phyloP scores from a whole-genome alignment of 257 asterid genomes.

The Echites panduratus region DNA sequence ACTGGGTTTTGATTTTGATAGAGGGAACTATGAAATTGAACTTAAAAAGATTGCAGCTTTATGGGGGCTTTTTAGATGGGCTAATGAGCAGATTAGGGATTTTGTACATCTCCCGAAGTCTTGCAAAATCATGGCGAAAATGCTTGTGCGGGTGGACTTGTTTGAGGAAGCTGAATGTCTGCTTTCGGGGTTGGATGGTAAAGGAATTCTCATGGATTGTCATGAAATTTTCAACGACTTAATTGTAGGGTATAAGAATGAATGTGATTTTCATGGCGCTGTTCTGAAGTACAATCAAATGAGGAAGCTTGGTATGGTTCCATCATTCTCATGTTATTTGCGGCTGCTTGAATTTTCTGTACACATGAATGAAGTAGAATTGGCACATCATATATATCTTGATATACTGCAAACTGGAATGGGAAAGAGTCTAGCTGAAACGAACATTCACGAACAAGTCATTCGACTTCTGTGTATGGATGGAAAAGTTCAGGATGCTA shows the following conservation, averaged over 20 bases:
- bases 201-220: slow-evolving; percentile 59
- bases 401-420: slow-evolving; percentile 46
- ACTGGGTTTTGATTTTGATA: slow-evolving; percentile 43
- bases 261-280: slow-evolving; percentile 58
- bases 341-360: slow-evolving; percentile 45
- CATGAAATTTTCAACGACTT: slow-evolving; percentile 56
- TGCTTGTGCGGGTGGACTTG: slow-evolving; percentile 58
- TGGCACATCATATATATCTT: slow-evolving; percentile 40
- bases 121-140: slow-evolving; percentile 63
- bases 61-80: slow-evolving; percentile 71
- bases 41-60: slow-evolving; percentile 52
- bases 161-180: slow-evolving; percentile 54
- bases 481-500: slow-evolving; percentile 79
- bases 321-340: slow-evolving; percentile 42
- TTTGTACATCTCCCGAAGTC: slow-evolving; percentile 56
- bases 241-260: slow-evolving; percentile 58
- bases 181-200: slow-evolving; percentile 52
- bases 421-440: slow-evolving; percentile 33
- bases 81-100: slow-evolving; percentile 36
- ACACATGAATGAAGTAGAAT: slow-evolving; percentile 40
- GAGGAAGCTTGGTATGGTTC: slow-evolving; percentile 56
- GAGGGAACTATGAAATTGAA: slow-evolving; percentile 38
- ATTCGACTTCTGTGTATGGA: slow-evolving; percentile 52
- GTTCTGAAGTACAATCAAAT: slow-evolving; percentile 44
- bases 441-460: slow-evolving; percentile 43